Evolutionary conservation across 371 early-diverging fungal genomes (phyloP).

Genomic region (Saksenaea oblongispora): DNA sequence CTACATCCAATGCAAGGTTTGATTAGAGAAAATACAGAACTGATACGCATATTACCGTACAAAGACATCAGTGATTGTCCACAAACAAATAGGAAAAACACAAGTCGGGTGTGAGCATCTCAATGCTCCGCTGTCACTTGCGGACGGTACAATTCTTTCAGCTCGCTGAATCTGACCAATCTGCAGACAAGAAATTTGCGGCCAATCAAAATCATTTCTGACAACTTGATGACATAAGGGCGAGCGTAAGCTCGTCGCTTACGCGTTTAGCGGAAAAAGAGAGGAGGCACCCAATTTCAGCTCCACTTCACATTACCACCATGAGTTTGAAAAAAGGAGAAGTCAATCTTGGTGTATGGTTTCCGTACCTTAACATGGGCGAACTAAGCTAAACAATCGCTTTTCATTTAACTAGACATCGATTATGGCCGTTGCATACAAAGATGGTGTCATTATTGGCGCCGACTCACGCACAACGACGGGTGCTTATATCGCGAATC

Average conservation of each 20-base stretch:
- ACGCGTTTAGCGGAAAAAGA: neutral
- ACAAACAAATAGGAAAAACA: too few relatives aligned
- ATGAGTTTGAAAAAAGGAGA: constrained; percentile 90
- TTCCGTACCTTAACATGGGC: neutral
- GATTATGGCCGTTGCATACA: constrained; percentile 97
- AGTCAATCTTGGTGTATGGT: constrained; percentile 90
- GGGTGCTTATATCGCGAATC: constrained; percentile 97
- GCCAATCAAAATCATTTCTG: too few relatives aligned
- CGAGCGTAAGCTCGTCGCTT: neutral
- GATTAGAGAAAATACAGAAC: too few relatives aligned
- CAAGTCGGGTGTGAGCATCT: too few relatives aligned
- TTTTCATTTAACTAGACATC: constrained; percentile 81
- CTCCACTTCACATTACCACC: constrained; percentile 12
- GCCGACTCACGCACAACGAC: constrained; percentile 99
- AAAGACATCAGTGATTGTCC: too few relatives aligned
- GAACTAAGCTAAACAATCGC: neutral
- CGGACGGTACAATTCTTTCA: too few relatives aligned
- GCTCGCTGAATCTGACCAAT: too few relatives aligned
- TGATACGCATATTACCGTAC: too few relatives aligned
- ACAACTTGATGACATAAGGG: too few relatives aligned
- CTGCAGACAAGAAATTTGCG: too few relatives aligned
- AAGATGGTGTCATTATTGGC: constrained; percentile 97
- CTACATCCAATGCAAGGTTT: too few relatives aligned
- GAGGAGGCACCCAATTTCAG: neutral
- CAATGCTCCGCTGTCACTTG: too few relatives aligned